Evolutionary conservation across 1,284 basidiomycete genomes (phyloP), one percentile per base, ranked within the genome.

Genomic region (Melampsora americana): DNA sequence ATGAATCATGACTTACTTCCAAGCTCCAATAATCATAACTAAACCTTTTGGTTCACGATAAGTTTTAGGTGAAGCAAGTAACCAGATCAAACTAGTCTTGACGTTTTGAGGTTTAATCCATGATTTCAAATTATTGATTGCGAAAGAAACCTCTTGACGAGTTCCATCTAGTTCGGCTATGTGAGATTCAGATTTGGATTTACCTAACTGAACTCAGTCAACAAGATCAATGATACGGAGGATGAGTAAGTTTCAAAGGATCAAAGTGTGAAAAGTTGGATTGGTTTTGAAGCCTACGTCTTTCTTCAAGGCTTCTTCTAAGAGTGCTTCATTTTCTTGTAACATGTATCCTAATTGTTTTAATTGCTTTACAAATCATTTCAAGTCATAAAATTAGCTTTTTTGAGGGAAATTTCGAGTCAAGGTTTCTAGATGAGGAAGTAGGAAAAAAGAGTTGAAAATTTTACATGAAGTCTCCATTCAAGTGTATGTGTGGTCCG

Each of bases 31-130:
- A 53, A 84, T 80, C 26, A 84, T 79, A 1, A 82, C 83, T 20
- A 82, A 80, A 20, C 83, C 83, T 78, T 84, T 84, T n/a, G 84
- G 83, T 70, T 84, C 83, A 65, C 80, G 80, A 62, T 81, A 79
- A 48, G 84, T 77, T n/a, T 71, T 76, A 6, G 83, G 81, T 66
- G 78, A 79, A 64, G 83, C 81, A 30, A 81, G 73, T 32, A 78
- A 77, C 81, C 82, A 84, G 14, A 81, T 80, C 12, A 80, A 44
- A n/a, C 79, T 80, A 11, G 81, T 80, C 78, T 79, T 81, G 11
- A 80, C 81, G 60, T 79, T 79, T 26, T 76, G 53, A 18, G 81
- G 80, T 78, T 81, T 82, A 42, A 82, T 80, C 83, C 83, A 84
- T 61, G 80, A 80, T 74, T 82, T 79, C 61, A 84, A 77, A 68